Base-by-base conservation (phyloP, 108 stramenopile genomes). In the Cyclotella atomus region DNA sequence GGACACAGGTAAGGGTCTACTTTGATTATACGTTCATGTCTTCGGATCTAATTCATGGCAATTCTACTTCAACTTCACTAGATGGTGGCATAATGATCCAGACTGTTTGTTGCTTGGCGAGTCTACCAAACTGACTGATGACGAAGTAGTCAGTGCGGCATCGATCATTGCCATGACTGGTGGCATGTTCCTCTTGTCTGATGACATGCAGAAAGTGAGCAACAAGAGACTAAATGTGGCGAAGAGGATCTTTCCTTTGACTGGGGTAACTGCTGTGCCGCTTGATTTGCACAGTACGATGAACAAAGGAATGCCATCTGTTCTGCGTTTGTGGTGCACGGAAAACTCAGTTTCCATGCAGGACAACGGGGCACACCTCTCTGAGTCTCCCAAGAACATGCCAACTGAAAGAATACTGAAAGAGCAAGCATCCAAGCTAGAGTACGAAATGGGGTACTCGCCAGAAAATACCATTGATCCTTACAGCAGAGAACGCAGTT, bases 31-130 rank as follows among this genome's bases (percentile, higher is more conserved):
- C n/a, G n/a, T n/a, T n/a, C n/a, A n/a, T n/a, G n/a, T n/a, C n/a
- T n/a, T n/a, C n/a, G n/a, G n/a, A n/a, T n/a, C n/a, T n/a, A n/a
- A n/a, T n/a, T n/a, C n/a, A n/a, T n/a, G n/a, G 3, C 16, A 38
- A 10, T 10, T n/a, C n/a, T 49, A 4, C 10, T n/a, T 12, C n/a
- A 12, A 10, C n/a, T 9, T n/a, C 9, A n/a, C 10, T 4, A 64
- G 62, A 30, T 96, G 93, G 92, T 97, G 96, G 96, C 89, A 92
- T 61, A 97, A 97, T 72, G 97, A 97, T 86, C 97, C 97, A 6
- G 97, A 97, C 71, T 97, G 97, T 72, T 61, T 97, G 14, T 64
- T 97, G 27, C 75, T 97, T 2, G 92, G 97, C 44, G 83, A 95
- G 44, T 88, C 82, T n/a, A 95, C 95, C 8, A 87, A 88, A 43